A percentile compares a stretch with the other conserved stretches of the same genome.
phyloP scores from a whole-genome alignment of 2,329 filamentous ascomycete species.

The Blastomyces silverae region DNA sequence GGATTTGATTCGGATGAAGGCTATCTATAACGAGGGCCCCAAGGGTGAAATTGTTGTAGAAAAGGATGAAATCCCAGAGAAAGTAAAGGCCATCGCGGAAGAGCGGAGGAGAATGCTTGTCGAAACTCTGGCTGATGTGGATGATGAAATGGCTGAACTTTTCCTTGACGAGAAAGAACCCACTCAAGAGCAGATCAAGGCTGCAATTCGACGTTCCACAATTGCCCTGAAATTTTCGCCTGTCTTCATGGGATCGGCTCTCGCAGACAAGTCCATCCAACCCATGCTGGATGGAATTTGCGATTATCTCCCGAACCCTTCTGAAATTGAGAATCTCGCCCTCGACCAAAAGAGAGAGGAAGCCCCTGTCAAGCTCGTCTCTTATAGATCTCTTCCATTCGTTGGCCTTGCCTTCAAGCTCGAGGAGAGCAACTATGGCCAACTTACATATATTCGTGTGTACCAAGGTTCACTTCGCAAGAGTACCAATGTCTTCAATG shows the following conservation, averaged over 20 bases:
- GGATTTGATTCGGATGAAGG: constrained; percentile 85
- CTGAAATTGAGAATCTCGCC: constrained; percentile 80
- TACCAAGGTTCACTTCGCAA: constrained; percentile 91
- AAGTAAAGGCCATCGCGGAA: constrained; percentile 65
- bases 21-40: constrained; percentile 83
- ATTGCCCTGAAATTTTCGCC: constrained; percentile 83
- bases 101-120: constrained; percentile 82
- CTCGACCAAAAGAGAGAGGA: constrained; percentile 76
- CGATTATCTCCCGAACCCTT: constrained; percentile 89
- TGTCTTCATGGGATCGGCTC: constrained; percentile 91
- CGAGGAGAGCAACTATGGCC: constrained; percentile 97
- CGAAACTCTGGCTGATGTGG: constrained; percentile 92
- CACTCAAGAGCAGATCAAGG: constrained; percentile 75
- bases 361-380: constrained; percentile 70
- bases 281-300: constrained; percentile 95
- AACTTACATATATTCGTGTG: constrained; percentile 96
- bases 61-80: constrained; percentile 74
- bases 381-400: constrained; percentile 74
- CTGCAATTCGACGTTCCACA: constrained; percentile 85
- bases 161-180: constrained; percentile 84
- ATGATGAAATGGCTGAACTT: constrained; percentile 93
- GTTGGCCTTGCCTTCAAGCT: constrained; percentile 97
- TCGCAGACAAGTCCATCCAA: constrained; percentile 91
- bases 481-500: constrained; percentile 87
- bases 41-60: constrained; percentile 70